Conservation (phyloP, 495 filamentous ascomycete species). For the Penicillium flavigenum region DNA sequence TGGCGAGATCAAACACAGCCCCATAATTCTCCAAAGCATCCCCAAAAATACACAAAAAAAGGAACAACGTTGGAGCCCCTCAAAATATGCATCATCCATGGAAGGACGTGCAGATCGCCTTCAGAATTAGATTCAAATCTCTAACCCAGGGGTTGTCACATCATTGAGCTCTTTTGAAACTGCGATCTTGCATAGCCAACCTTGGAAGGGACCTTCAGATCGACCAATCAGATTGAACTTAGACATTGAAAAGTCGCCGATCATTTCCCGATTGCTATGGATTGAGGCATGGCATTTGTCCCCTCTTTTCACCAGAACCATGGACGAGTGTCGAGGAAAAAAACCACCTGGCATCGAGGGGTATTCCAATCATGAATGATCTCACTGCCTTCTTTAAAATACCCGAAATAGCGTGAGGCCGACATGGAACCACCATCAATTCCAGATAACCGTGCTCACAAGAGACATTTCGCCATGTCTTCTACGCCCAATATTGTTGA, state of each 20-base stretch:
- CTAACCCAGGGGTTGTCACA: constrained; percentile 8
- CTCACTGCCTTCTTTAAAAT: constrained; percentile 11
- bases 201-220: constrained; percentile 5
- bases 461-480: neutral
- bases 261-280: neutral
- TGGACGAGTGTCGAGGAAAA: constrained; percentile 12
- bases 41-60: too few relatives aligned
- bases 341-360: constrained; percentile 4
- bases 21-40: too few relatives aligned
- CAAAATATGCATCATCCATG: too few relatives aligned
- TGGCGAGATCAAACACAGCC: neutral
- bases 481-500: constrained; percentile 14
- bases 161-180: constrained; percentile 12
- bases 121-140: neutral
- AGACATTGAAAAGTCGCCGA: constrained; percentile 15
- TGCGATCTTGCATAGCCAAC: too few relatives aligned
- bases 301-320: constrained; percentile 2
- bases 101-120: neutral
- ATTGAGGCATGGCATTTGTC: too few relatives aligned
- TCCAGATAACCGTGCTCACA: constrained; percentile 21
- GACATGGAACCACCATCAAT: constrained; percentile 23
- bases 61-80: too few relatives aligned
- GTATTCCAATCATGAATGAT: neutral
- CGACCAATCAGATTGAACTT: constrained; percentile 16
- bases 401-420: neutral